Base-by-base conservation (phyloP, 2,329 filamentous ascomycete genomes). In the Colletotrichum melonis region DNA sequence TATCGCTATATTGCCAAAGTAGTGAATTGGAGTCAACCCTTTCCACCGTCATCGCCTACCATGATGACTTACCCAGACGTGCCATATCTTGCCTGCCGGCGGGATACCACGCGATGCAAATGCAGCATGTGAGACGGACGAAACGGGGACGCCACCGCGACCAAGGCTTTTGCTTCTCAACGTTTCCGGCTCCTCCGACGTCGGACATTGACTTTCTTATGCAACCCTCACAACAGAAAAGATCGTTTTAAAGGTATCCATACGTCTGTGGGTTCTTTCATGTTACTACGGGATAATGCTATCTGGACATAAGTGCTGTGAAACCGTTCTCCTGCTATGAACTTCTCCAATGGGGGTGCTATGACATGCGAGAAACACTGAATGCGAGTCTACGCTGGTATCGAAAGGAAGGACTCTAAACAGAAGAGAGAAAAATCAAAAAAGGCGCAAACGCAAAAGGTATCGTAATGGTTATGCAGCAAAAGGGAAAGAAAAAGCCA, bases 351-450 rank as follows among this genome's bases (percentile, higher is more conserved):
- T 7, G 14, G 14, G 30, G 2, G 22, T 55, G 46, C 28, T 55
- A n/a, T 55, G 35, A 7, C 32, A 16, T 5, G 32, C 52, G 12
- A 42, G 38, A 42, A 11, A 69, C n/a, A 22, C n/a, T 22, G 32
- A 28, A 5, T 69, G 65, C 57, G 58, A 42, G 24, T 72, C 64
- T 52, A 42, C 58, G 58, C 52, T 72, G 65, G 69, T 72, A 72
- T 72, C 69, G 42, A 49, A 49, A n/a, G 32, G 32, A 49, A 49
- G 7, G 42, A n/a, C 3, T n/a, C 3, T n/a, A 4, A 49, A 19
- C 7, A 49, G 19, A 19, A n/a, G 3, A 8, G 1, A 8, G 42
- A n/a, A 69, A 26, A 52, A 30, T 59, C 62, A 38, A n/a, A n/a
- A 49, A 35, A 7, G 19, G 42, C 19, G 28, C 5, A 46, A 35